Base-by-base conservation (phyloP, 768 basidiomycete species). In the Naganishia friedmannii region DNA sequence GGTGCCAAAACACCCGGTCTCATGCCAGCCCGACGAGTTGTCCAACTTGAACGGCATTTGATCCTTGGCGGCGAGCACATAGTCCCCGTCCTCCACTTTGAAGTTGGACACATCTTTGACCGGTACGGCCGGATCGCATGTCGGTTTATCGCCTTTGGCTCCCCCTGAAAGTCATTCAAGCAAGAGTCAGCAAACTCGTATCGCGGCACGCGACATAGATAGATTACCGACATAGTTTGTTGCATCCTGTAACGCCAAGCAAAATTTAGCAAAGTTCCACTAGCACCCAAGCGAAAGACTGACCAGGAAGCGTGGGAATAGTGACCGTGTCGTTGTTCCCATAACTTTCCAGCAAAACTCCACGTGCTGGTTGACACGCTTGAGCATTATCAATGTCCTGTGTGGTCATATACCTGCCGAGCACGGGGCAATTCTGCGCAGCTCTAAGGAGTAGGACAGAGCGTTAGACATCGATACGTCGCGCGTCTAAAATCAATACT, bases 21-120 rank as follows among this genome's bases (percentile, higher is more conserved):
- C 56, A 29, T 70, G 53, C 78, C 78, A 79, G 10, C 78, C 78
- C 4, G 74, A 73, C 3, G 68, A 70, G 54, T 74, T 77, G 29
- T 76, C 76, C 13, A 67, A 51, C 26, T 70, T 65, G 60, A 75
- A 72, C 7, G 67, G 56, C 46, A 63, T 66, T 53, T 58, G 70
- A 17, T 75, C 65, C 31, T 67, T 53, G n/a, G 56, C 70, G 7
- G 67, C 51, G 8, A 73, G 73, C n/a, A 76, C 66, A 45, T 54
- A 67, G 12, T 75, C n/a, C 13, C 77, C 77, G 29, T 76, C 73
- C 37, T 73, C 68, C 39, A 75, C 77, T 7, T 53, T 68, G 56
- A 77, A 73, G 5, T 23, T 23, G 31, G 69, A 51, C 32, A 77
- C 69, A 55, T 77, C 70, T 31, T 74, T 72, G 23, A 53, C 68